These are phyloP conservation scores for Dendrocalamus sinicus DNA, from an alignment of 176 grass and related monocot genomes.

Conservation along the genomic window DNA sequence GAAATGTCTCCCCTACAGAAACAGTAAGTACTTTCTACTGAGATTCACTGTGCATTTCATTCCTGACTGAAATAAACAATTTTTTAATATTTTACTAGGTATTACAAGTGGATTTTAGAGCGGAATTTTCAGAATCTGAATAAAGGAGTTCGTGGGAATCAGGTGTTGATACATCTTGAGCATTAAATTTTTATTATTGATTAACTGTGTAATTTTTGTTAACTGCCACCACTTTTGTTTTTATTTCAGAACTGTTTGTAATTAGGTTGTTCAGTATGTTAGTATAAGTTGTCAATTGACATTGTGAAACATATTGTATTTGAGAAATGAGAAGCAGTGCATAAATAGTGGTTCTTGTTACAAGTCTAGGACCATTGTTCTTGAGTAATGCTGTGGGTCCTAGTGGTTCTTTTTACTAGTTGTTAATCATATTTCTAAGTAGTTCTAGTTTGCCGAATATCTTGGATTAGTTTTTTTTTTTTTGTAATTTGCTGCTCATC, in stretches of 20 bases:
- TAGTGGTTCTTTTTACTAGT: background rate
- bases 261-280: conserved; percentile 23
- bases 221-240: background rate
- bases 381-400: background rate
- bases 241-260: conserved; percentile 2
- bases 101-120: conserved; percentile 99
- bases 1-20: conserved; percentile 99
- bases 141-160: conserved; percentile 97
- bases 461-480: background rate
- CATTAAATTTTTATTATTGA: background rate
- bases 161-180: conserved; percentile 59
- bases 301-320: conserved; percentile 3
- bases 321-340: background rate
- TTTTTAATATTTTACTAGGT: conserved; percentile 56
- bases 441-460: conserved; percentile 3
- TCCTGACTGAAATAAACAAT: conserved; percentile 4
- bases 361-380: conserved; percentile 26
- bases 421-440: conserved; percentile 1
- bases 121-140: conserved; percentile 99
- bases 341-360: conserved; percentile 13
- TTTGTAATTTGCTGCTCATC: background rate
- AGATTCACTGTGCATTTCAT: conserved; percentile 3
- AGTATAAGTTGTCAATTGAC: background rate
- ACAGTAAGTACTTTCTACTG: conserved; percentile 59
- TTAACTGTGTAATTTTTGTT: conserved; percentile 1